Evolutionary conservation across 1,284 basidiomycete genomes (phyloP).

Genomic region (Phaffia rhodozyma): DNA sequence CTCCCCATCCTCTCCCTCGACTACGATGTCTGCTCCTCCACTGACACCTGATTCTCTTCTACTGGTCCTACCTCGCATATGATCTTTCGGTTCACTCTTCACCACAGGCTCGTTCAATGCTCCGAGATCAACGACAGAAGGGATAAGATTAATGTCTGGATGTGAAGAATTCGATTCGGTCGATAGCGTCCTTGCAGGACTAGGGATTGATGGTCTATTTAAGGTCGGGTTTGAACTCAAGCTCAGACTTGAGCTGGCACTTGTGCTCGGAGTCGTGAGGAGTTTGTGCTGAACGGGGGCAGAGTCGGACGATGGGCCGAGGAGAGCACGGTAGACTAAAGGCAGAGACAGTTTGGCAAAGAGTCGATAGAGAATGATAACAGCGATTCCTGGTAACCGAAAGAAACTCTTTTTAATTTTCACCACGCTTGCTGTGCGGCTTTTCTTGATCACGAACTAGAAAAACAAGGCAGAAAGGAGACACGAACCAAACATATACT

Average conservation of each 20-base stretch:
- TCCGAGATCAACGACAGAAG: constrained; percentile 7
- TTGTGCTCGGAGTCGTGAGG: not conserved
- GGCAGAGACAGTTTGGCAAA: constrained; percentile 5
- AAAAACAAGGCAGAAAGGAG: constrained; percentile 1
- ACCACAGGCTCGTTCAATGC: not conserved
- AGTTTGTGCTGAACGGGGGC: not conserved
- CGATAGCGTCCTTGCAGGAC: not conserved
- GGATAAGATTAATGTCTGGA: not conserved
- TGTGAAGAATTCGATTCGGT: not conserved
- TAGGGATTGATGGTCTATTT: not conserved
- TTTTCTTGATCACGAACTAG: not conserved
- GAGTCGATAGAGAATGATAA: constrained; percentile 22
- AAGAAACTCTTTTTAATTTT: not conserved
- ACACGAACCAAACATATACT: constrained; percentile 48
- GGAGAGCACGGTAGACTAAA: not conserved
- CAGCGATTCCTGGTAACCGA: constrained; percentile 41
- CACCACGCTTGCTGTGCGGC: no score
- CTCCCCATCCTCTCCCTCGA: not conserved
- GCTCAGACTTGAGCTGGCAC: no score
- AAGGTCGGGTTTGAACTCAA: not conserved
- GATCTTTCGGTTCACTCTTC: not conserved
- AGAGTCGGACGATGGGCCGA: not conserved
- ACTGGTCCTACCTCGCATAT: not conserved
- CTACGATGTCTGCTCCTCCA: not conserved
- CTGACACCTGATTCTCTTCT: not conserved